These are phyloP conservation scores for Penicillium antarcticum DNA, from an alignment of 495 filamentous ascomycete species.

Conservation along the genomic window DNA sequence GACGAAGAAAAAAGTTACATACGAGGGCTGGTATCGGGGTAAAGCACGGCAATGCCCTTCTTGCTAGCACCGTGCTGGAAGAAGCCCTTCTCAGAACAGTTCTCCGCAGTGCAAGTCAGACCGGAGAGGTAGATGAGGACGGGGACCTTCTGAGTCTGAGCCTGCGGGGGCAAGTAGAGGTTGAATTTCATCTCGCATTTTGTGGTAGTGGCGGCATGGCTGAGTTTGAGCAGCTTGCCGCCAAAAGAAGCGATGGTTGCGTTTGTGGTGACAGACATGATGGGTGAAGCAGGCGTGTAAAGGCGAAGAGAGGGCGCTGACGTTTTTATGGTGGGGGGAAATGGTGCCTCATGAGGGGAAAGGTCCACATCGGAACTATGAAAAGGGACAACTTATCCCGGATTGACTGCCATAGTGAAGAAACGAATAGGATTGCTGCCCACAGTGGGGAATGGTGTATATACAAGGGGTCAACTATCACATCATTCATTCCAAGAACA, in stretches of 20 bases:
- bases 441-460: conserved; percentile 17
- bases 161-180: conserved; percentile 63
- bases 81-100: conserved; percentile 93
- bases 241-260: conserved; percentile 90
- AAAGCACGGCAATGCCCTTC: conserved; percentile 81
- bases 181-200: conserved; percentile 67
- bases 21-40: conserved; percentile 93
- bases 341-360: conserved; percentile 9
- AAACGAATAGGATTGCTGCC: conserved; percentile 14
- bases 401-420: not conserved
- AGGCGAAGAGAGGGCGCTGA: conserved; percentile 1
- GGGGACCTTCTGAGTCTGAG: conserved; percentile 60
- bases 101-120: conserved; percentile 92
- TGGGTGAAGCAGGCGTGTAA: not conserved
- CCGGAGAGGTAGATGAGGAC: conserved; percentile 94
- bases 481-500: conserved; percentile 59
- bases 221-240: conserved; percentile 90
- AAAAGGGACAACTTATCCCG: not conserved
- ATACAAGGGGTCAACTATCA: not conserved
- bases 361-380: not conserved
- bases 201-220: conserved; percentile 69
- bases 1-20: conserved; percentile 22
- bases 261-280: conserved; percentile 80
- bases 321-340: conserved; percentile 3
- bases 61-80: conserved; percentile 78